Conservation (phyloP, 805 yeast genomes). For the Teunomyces lycoperdinae region DNA sequence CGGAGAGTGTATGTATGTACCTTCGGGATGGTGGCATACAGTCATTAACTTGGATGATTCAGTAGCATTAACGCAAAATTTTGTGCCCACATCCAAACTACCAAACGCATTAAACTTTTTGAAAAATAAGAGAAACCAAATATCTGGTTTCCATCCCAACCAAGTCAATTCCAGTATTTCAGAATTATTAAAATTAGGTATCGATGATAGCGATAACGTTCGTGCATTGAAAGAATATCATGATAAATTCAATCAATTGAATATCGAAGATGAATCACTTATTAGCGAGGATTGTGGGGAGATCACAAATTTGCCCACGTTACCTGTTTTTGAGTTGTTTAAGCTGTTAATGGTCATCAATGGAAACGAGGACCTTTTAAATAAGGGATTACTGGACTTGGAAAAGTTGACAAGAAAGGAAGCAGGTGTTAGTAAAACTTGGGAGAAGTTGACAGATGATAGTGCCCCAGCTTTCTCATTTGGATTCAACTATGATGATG, state of each 20-base stretch:
- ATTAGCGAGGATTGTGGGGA: slow-evolving; percentile 68
- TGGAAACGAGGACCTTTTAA: slow-evolving; percentile 35
- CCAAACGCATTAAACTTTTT: slow-evolving; percentile 65
- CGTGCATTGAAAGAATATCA: slow-evolving; percentile 25
- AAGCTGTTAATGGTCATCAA: slow-evolving; percentile 44
- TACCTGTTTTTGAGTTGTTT: slow-evolving; percentile 66
- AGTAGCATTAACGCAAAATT: slow-evolving; percentile 88
- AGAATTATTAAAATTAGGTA: slow-evolving; percentile 7
- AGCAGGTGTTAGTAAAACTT: slow-evolving; percentile 45
- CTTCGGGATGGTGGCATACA: slow-evolving; percentile 97
- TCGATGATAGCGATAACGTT: slow-evolving; percentile 11
- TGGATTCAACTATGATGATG: slow-evolving; percentile 27
- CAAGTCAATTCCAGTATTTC: slow-evolving; percentile 37
- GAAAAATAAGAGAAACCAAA: slow-evolving; percentile 62
- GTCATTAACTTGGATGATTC: slow-evolving; percentile 82
- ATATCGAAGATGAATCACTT: slow-evolving; percentile 13
- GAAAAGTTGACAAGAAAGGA: slow-evolving; percentile 30
- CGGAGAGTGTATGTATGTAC: slow-evolving; percentile 85
- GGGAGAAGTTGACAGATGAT: slow-evolving; percentile 46
- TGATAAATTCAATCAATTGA: slow-evolving; percentile 21
- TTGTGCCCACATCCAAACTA: slow-evolving; percentile 67
- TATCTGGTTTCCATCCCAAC: slow-evolving; percentile 73
- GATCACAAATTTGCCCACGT: slow-evolving; percentile 32
- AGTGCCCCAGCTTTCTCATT: slow-evolving; percentile 22
- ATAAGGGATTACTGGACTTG: slow-evolving; percentile 30